phyloP scores from a whole-genome alignment of 2,329 filamentous ascomycete genomes.

The Verticillium nonalfalfae region DNA sequence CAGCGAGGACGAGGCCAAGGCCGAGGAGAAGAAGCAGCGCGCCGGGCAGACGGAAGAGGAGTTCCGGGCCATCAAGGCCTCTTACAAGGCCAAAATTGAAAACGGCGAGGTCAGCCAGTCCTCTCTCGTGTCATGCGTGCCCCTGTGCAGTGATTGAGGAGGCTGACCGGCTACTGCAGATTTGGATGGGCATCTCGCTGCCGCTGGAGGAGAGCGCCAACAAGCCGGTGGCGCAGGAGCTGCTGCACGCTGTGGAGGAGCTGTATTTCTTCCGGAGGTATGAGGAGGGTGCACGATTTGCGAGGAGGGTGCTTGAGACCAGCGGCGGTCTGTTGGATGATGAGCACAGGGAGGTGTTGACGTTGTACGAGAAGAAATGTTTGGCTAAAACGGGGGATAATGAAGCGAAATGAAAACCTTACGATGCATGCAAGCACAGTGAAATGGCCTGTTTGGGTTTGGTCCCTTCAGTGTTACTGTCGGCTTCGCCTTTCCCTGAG shows the following conservation, averaged over 20 bases:
- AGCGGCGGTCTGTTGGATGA: conserved; percentile 29
- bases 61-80: conserved; percentile 37
- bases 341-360: conserved; percentile 33
- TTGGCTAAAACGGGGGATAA: conserved; percentile 16
- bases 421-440: too few species aligned
- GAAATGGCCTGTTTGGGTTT: too few species aligned
- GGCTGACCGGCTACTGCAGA: conserved; percentile 21
- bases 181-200: conserved; percentile 33
- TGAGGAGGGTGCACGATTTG: conserved; percentile 35
- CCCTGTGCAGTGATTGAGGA: not conserved
- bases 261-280: conserved; percentile 48
- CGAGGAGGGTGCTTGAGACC: conserved; percentile 25
- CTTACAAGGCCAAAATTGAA: conserved; percentile 43
- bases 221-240: conserved; percentile 43
- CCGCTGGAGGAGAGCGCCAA: conserved; percentile 27
- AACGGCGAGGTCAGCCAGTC: conserved; percentile 44
- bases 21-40: conserved; percentile 20
- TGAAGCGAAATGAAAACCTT: not conserved
- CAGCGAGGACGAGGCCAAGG: conserved; percentile 21
- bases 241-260: conserved; percentile 51
- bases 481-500: too few species aligned
- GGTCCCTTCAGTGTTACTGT: too few species aligned
- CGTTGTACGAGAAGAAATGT: conserved; percentile 36
- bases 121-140: not conserved
- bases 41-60: conserved; percentile 42